Percentiles rank a stretch among this genome's conserved stretches.
These are phyloP conservation scores for Kodamaea fungicola DNA, from an alignment of 1,139 yeast species.

Conservation along the genomic window DNA sequence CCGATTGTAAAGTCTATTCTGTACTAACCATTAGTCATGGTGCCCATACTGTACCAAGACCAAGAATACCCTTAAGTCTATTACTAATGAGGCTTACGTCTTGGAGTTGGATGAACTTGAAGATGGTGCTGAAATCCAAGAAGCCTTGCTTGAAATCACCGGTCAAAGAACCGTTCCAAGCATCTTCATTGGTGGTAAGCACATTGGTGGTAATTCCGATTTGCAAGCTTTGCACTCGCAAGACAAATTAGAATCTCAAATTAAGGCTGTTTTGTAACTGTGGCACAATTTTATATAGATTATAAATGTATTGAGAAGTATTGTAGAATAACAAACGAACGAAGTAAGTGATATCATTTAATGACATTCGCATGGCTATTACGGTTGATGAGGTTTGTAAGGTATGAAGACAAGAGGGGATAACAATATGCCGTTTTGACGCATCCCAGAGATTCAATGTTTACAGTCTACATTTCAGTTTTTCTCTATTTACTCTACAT, in stretches of 20 bases:
- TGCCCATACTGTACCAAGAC: constrained; percentile 75
- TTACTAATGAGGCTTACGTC: constrained; percentile 54
- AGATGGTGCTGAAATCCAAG: constrained; percentile 61
- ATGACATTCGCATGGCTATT: too few species aligned
- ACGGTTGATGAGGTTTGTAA: too few species aligned
- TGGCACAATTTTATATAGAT: too few species aligned
- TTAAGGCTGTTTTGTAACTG: constrained; percentile 24
- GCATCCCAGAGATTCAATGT: too few species aligned
- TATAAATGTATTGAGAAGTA: too few species aligned
- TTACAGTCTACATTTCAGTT: too few species aligned
- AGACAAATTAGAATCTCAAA: constrained; percentile 21
- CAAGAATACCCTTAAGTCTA: constrained; percentile 51
- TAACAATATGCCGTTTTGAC: too few species aligned
- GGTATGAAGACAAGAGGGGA: too few species aligned
- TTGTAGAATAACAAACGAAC: too few species aligned
- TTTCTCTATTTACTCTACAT: too few species aligned
- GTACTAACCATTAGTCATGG: constrained; percentile 29
- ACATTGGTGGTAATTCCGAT: constrained; percentile 92
- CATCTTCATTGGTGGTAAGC: constrained; percentile 83
- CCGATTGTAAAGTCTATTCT: not conserved
- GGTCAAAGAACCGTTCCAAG: constrained; percentile 95
- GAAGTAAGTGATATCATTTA: too few species aligned
- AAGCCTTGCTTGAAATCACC: constrained; percentile 67
- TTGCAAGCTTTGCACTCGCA: constrained; percentile 54
- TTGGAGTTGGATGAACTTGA: constrained; percentile 57